Base-by-base conservation (phyloP, 176 grass and related monocot species). In the Oryza meyeriana region DNA sequence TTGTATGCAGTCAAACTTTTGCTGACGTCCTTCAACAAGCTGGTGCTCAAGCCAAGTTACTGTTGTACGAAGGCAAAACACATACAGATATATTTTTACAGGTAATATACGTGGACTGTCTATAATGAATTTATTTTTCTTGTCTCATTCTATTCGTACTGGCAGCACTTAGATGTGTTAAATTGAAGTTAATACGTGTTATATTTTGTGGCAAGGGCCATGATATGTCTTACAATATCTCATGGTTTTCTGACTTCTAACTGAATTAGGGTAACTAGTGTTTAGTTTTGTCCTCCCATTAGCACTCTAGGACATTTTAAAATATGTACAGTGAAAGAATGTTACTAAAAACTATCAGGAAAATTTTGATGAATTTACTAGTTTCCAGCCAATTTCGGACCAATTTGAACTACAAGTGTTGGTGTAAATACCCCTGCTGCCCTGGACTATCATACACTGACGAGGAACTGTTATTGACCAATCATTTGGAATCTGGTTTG, bases 41-140 rank as follows among this genome's bases (percentile, higher is more conserved):
- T 80, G 96, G 96, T 57, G 93, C 87, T 83, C 82, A 94, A 86
- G 85, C 86, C 79, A 91, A 64, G 76, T 66, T 99, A 78, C 35
- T 95, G 12, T 88, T 99, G 69, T 99, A 94, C 26, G 83, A 95
- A 85, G 91, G 96, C 50, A 99, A 99, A 88, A 99, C 93, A 71
- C 96, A 99, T 79, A 99, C 96, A 61, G 91, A 99, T 87, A 80
- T 99, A 80, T 99, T 99, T 90, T 1, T 95, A 41, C 93, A 99
- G 96, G 96, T 99, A 86, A 45, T 1, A 73, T 44, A 30, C 39
- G 16, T 72, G 38, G 0, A 75, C 71, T 52, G 31, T 71, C 32
- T 40, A 71, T 81, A 45, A 28, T 72, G 31, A 72, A 38, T 70
- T 69, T 31, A 18, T 8, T 84, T 66, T 69, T 30, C 66, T 41